Evolutionary conservation across 495 filamentous ascomycete genomes (phyloP), one percentile per base, ranked within the genome.

Genomic region (Xylaria venustula): DNA sequence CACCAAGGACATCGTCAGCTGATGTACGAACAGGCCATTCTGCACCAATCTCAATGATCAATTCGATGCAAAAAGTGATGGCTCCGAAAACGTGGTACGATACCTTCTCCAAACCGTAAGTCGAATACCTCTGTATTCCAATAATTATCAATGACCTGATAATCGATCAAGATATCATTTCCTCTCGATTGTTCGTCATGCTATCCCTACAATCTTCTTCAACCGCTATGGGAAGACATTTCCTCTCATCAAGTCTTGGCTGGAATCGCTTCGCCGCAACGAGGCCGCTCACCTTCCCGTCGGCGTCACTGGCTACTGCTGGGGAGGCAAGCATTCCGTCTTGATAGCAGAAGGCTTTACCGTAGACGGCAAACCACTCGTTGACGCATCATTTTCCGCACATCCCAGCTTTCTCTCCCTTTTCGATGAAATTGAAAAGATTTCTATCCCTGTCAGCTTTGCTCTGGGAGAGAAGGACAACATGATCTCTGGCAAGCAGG

Each of bases 101-200:
- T 1, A 51, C 28, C 12, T 30, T 66, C 12, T 20, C 49, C 23
- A 63, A 60, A 45, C 55, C 55, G 64, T 63, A 63, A 60, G 64
- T 46, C 11, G 42, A 25, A 28, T 7, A 15, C 32, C n/a, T 20
- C n/a, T 7, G 41, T 17, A 36, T 2, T 19, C 34, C 15, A n/a
- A 1, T 2, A 46, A 30, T 9, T 14, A 15, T 37, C n/a, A 28
- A 7, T 49, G 6, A 49, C 32, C 45, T 15, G 0, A 41, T 15
- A 14, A n/a, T 61, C 60, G 60, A 64, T 56, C 64, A 70, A 46
- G 70, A 56, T 52, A 75, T 47, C 48, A 75, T 28, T 22, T 68
- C 67, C 55, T 75, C 62, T 26, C 30, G 68, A 67, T 67, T 79
- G 66, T 57, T 67, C 49, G 76, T 75, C 68, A 67, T 74, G 47